These are phyloP conservation scores for Schizochytrium sp. DNA, from an alignment of 108 stramenopile species.

Conservation along the genomic window DNA sequence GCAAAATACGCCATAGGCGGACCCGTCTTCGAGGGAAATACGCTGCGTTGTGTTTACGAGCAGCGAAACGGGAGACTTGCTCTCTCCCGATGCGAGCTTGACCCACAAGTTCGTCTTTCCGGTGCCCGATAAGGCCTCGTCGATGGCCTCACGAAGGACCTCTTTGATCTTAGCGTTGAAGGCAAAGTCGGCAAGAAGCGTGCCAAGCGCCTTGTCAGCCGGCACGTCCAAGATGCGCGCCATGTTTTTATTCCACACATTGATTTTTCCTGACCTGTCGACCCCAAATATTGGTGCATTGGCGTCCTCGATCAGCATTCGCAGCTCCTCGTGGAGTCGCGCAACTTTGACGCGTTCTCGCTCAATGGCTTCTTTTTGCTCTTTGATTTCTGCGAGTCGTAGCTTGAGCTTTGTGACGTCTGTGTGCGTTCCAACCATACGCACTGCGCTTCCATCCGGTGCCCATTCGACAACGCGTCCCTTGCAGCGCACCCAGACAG, in stretches of 20 bases:
- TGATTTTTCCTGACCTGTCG: not conserved
- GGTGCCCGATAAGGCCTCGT: not conserved
- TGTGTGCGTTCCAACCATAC: not conserved
- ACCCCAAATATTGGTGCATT: not conserved
- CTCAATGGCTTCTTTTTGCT: not conserved
- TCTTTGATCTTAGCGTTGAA: not conserved
- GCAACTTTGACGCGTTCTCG: not conserved
- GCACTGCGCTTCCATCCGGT: not conserved
- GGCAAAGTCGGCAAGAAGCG: not conserved
- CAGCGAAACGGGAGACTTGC: not conserved
- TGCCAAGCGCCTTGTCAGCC: not conserved
- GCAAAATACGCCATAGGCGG: not conserved
- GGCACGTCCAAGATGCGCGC: not conserved
- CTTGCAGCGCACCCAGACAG: slow-evolving; percentile 10
- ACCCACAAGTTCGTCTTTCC: not conserved
- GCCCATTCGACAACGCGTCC: not conserved
- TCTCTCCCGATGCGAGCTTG: not conserved
- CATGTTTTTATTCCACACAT: not conserved
- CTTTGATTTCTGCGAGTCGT: not conserved
- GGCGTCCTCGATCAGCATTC: not conserved
- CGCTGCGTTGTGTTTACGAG: not conserved
- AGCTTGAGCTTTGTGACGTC: not conserved
- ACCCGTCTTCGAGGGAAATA: not conserved
- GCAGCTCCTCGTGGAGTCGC: not conserved
- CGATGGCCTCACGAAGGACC: not conserved